These are phyloP conservation scores for Cladorrhinum samala DNA, from an alignment of 495 filamentous ascomycete species.

Conservation along the genomic window DNA sequence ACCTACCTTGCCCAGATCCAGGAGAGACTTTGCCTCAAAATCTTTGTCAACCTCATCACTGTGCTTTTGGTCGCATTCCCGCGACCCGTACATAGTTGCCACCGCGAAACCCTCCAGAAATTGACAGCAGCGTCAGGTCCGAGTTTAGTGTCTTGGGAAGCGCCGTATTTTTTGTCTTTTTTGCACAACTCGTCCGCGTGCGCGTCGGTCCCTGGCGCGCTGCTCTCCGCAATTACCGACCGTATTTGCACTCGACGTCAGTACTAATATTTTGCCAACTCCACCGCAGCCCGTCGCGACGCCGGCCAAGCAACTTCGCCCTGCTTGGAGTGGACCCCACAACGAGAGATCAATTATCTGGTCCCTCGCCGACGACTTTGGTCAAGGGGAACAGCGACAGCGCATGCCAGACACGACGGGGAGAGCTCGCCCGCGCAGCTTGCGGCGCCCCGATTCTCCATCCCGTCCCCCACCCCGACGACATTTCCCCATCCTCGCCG, in stretches of 20 bases:
- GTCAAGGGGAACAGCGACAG: slow-evolving; percentile 5
- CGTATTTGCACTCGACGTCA: slow-evolving; percentile 18
- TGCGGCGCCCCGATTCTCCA: slow-evolving; percentile 27
- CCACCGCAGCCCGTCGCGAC: slow-evolving; percentile 17
- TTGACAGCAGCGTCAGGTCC: slow-evolving; percentile 6
- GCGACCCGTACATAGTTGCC: slow-evolving; percentile 10
- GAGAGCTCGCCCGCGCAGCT: slow-evolving; percentile 12
- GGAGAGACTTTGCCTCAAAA: slow-evolving; percentile 12
- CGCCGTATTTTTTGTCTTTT: neutral
- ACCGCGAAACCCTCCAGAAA: slow-evolving; percentile 5
- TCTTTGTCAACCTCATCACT: slow-evolving; percentile 15
- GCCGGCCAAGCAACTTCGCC: neutral
- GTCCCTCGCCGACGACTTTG: slow-evolving; percentile 1
- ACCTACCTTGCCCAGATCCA: slow-evolving; percentile 6
- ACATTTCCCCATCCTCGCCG: no score
- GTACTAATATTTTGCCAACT: slow-evolving; percentile 13
- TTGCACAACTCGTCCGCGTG: neutral
- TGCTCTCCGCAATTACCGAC: slow-evolving; percentile 4
- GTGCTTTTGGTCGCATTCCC: slow-evolving; percentile 7
- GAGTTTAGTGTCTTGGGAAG: neutral
- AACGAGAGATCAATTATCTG: slow-evolving; percentile 8
- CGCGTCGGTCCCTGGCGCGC: slow-evolving; percentile 1
- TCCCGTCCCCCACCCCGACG: slow-evolving; percentile 27
- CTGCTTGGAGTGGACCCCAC: slow-evolving; percentile 7
- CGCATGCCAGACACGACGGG: slow-evolving; percentile 11